Base-by-base conservation (phyloP, 371 early-diverging fungal genomes). In the Enterocytospora artemiae region DNA sequence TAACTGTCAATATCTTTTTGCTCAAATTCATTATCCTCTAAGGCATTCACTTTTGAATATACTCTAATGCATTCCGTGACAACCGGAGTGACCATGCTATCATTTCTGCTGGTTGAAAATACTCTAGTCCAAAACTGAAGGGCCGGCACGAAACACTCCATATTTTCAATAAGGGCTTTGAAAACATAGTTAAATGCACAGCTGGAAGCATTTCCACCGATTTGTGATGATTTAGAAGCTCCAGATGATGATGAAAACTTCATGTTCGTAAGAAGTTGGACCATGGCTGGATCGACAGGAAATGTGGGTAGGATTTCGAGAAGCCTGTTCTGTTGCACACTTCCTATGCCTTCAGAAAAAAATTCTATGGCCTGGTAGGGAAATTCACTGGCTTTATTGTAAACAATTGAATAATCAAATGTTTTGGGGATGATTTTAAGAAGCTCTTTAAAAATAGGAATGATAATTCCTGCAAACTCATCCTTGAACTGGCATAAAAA, bases 171-270 rank as follows among this genome's bases (percentile, higher is more conserved):
- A 24, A 72, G 51, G 12, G 53, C 60, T 37, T 58, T 67, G 25
- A 58, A 68, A 1, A 68, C 60, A 58, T 72, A 72, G 33, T 59
- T 56, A 46, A 65, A 71, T n/a, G n/a, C n/a, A n/a, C n/a, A n/a
- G n/a, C n/a, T n/a, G n/a, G n/a, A n/a, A n/a, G n/a, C n/a, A n/a
- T n/a, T n/a, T n/a, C n/a, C n/a, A n/a, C n/a, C n/a, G n/a, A n/a
- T n/a, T n/a, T n/a, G n/a, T n/a, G n/a, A n/a, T n/a, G n/a, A n/a
- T n/a, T n/a, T n/a, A n/a, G n/a, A n/a, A n/a, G n/a, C n/a, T n/a
- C n/a, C n/a, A n/a, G n/a, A n/a, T n/a, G n/a, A n/a, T n/a, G n/a
- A n/a, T n/a, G n/a, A n/a, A n/a, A n/a, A n/a, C n/a, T n/a, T n/a
- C n/a, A n/a, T n/a, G n/a, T n/a, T n/a, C n/a, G n/a, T n/a, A n/a